These are phyloP conservation scores for Oehlia diaphana DNA, from an alignment of 192 early-diverging fungal genomes.

Conservation along the genomic window DNA sequence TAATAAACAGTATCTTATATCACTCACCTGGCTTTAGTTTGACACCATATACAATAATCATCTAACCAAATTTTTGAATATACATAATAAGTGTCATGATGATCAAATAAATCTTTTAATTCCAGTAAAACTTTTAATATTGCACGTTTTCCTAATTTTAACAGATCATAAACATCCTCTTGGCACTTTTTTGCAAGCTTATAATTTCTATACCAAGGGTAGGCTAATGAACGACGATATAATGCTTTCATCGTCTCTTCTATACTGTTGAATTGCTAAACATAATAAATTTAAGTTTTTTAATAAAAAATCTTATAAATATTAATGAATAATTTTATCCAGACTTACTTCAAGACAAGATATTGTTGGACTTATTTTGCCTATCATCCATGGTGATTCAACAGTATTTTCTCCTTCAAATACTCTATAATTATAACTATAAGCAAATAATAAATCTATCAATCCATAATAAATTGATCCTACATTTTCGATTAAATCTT, in stretches of 20 bases:
- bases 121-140: constrained; percentile 78
- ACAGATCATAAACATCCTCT: constrained; percentile 77
- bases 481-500: constrained; percentile 66
- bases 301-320: not conserved
- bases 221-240: constrained; percentile 80
- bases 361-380: constrained; percentile 75
- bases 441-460: constrained; percentile 90
- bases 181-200: constrained; percentile 71
- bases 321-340: not conserved
- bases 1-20: not conserved
- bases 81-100: constrained; percentile 86
- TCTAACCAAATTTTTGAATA: constrained; percentile 87
- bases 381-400: constrained; percentile 90
- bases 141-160: constrained; percentile 82
- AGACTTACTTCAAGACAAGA: constrained; percentile 72
- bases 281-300: not conserved
- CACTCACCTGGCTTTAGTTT: constrained; percentile 66
- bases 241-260: constrained; percentile 61
- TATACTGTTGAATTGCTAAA: constrained; percentile 61
- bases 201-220: constrained; percentile 83
- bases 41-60: constrained; percentile 96
- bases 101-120: constrained; percentile 76
- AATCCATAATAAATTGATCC: constrained; percentile 78
- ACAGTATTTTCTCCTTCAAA: constrained; percentile 83
- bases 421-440: constrained; percentile 84